Evolutionary conservation across 2,329 filamentous ascomycete genomes (phyloP).

Genomic region (Fusarium sp.): DNA sequence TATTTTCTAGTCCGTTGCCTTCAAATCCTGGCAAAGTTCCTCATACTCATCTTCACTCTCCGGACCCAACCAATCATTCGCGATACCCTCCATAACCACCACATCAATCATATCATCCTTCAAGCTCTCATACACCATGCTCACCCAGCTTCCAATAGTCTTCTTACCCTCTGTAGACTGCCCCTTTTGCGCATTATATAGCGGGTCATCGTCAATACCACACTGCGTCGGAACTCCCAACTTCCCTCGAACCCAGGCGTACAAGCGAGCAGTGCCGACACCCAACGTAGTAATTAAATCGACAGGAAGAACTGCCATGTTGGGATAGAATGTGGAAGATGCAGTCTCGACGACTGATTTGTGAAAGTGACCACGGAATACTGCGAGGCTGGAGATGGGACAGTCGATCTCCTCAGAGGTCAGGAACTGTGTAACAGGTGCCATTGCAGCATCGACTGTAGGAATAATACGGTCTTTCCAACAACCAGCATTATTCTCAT

Average conservation of each 20-base stretch:
- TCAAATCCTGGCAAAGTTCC: constrained; percentile 37
- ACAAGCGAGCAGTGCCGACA: constrained; percentile 47
- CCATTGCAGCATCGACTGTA: constrained; percentile 46
- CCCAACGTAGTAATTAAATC: constrained; percentile 47
- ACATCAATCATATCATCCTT: constrained; percentile 45
- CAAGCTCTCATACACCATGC: constrained; percentile 50
- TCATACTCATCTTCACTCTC: constrained; percentile 41
- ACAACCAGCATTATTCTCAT: constrained; percentile 43
- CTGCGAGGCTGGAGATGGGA: constrained; percentile 40
- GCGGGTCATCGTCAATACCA: constrained; percentile 49
- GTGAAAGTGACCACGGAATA: constrained; percentile 40
- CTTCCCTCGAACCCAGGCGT: constrained; percentile 47
- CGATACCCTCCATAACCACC: constrained; percentile 45
- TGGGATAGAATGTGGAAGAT: constrained; percentile 45
- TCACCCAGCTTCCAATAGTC: constrained; percentile 51
- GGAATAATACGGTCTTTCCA: constrained; percentile 48
- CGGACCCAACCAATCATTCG: constrained; percentile 29
- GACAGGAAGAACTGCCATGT: constrained; percentile 34
- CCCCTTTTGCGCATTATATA: constrained; percentile 34
- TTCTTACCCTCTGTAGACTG: constrained; percentile 35
- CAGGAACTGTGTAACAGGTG: constrained; percentile 46
- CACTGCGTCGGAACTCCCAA: constrained; percentile 48
- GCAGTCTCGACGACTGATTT: constrained; percentile 36
- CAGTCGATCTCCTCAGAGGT: constrained; percentile 36
- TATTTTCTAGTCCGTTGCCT: constrained; percentile 1